These are phyloP conservation scores for Debaryomyces sp. DNA, from an alignment of 1,139 yeast genomes.

Conservation along the genomic window DNA sequence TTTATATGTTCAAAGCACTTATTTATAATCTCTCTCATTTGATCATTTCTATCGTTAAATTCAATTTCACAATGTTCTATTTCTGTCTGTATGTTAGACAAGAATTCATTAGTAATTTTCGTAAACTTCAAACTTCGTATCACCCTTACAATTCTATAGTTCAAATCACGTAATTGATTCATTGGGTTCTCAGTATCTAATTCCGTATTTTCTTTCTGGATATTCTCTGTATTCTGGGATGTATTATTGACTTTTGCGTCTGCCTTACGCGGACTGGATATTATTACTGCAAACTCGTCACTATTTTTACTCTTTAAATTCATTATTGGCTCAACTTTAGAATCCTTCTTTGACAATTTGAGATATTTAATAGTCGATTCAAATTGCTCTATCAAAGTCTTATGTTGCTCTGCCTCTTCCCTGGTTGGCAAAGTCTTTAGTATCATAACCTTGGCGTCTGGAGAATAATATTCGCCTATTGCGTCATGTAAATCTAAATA, in stretches of 20 bases:
- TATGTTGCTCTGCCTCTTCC: slow-evolving; percentile 35
- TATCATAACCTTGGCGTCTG: slow-evolving; percentile 17
- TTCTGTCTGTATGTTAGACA: slow-evolving; percentile 27
- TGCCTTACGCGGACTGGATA: slow-evolving; percentile 43
- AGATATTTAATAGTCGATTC: slow-evolving; percentile 27
- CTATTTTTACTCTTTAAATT: slow-evolving; percentile 12
- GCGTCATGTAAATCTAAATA: slow-evolving; percentile 32
- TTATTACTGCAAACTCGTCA: slow-evolving; percentile 31
- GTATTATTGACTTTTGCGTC: background rate
- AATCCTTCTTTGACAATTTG: slow-evolving; percentile 15
- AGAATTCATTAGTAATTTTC: slow-evolving; percentile 36
- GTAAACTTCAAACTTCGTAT: slow-evolving; percentile 41
- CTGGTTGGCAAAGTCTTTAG: slow-evolving; percentile 29
- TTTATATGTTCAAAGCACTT: slow-evolving; percentile 32
- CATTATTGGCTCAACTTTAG: slow-evolving; percentile 8
- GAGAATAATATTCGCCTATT: slow-evolving; percentile 27
- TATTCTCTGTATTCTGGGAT: background rate
- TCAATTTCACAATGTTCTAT: slow-evolving; percentile 31
- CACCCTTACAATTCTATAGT: slow-evolving; percentile 38
- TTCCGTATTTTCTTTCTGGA: background rate
- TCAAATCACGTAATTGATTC: slow-evolving; percentile 35
- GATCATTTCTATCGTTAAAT: slow-evolving; percentile 25
- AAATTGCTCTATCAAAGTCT: slow-evolving; percentile 33
- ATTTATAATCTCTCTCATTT: slow-evolving; percentile 26
- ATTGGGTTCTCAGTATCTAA: slow-evolving; percentile 18